Conservation (phyloP, 345 rosid species). For the Populus pruinosa region DNA sequence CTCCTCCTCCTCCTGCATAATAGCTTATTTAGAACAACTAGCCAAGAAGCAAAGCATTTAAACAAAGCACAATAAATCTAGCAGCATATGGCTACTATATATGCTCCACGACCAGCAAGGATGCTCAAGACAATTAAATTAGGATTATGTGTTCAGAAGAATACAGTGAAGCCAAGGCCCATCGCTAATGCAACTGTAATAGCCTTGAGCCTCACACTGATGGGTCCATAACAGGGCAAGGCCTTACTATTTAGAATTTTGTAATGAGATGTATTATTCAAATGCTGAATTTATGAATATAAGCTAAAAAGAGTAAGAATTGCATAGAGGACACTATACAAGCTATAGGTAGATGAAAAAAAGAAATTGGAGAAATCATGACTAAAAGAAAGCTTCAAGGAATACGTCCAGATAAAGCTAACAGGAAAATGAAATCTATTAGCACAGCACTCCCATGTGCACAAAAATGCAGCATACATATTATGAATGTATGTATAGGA, state of each 20-base stretch:
- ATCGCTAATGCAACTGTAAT: not conserved
- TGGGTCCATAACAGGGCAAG: not conserved
- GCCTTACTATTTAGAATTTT: not conserved
- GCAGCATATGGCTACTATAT: not conserved
- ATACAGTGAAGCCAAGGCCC: not conserved
- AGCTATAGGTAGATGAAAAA: not conserved
- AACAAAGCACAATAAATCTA: not conserved
- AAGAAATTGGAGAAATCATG: not conserved
- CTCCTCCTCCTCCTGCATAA: conserved; percentile 78
- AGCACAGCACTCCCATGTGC: not conserved
- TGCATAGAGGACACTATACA: not conserved
- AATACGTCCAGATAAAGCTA: not conserved
- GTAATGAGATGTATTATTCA: not conserved
- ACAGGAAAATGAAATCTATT: not conserved
- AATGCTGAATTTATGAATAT: not conserved
- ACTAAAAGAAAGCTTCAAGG: not conserved
- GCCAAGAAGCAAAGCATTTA: conserved; percentile 1
- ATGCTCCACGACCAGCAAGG: not conserved
- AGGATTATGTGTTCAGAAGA: not conserved
- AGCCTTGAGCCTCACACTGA: not conserved
- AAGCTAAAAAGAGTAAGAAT: not conserved
- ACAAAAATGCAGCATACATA: not conserved
- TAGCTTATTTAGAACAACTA: conserved; percentile 9
- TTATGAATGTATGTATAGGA: not conserved
- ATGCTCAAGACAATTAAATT: not conserved